Percentiles rank a stretch among this genome's conserved stretches.
Conservation (phyloP, 2,329 filamentous ascomycete genomes). For the Leptographium procerum region DNA sequence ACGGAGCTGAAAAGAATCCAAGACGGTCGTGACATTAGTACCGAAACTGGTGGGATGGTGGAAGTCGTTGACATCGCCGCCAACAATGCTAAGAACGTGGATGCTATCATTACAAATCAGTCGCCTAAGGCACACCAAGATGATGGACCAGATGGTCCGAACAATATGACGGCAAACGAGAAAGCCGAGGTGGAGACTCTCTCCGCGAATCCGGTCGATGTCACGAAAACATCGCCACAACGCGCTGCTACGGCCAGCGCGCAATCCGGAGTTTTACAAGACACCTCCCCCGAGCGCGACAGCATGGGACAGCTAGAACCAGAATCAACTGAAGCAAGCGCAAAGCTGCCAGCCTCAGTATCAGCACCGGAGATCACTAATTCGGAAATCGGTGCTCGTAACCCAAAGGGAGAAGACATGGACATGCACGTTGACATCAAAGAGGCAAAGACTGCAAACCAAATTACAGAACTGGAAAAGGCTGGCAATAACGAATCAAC, state of each 20-base stretch:
- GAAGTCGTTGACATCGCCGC: not conserved
- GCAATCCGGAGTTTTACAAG: not conserved
- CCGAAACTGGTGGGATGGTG: not conserved
- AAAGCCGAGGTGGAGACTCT: not conserved
- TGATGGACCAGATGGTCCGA: not conserved
- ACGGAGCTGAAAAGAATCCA: not conserved
- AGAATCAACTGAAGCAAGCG: not conserved
- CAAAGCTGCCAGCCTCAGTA: not conserved
- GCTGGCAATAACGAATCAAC: not conserved
- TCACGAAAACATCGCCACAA: not conserved
- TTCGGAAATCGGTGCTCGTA: not conserved
- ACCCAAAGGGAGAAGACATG: not conserved
- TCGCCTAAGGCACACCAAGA: not conserved
- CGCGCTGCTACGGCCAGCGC: not conserved
- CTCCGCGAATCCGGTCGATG: not conserved
- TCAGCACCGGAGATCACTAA: not conserved
- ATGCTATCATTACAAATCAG: slow-evolving; percentile 5
- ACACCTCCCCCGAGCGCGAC: not conserved
- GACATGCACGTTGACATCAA: not conserved
- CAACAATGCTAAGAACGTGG: slow-evolving; percentile 4
- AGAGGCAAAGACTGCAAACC: not conserved
- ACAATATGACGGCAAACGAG: not conserved
- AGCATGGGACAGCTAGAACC: not conserved
- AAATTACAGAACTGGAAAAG: not conserved
- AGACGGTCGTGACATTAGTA: not conserved